A percentile compares a stretch with the other conserved stretches of the same genome.
phyloP scores from a whole-genome alignment of 768 basidiomycete genomes.

The Heimioporus sp. region DNA sequence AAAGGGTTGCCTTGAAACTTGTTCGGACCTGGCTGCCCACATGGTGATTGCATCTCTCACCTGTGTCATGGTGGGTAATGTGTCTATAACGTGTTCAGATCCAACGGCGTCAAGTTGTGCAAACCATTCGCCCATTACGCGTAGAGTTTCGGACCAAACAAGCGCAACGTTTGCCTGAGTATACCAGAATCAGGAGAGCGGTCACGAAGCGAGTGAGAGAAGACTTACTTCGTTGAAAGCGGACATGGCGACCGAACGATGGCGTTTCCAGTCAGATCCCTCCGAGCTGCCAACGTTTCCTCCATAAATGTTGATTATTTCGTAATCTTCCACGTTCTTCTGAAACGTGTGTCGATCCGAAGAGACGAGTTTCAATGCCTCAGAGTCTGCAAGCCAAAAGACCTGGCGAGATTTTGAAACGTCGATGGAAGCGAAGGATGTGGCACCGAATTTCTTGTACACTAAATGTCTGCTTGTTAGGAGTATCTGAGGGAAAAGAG shows the following conservation, averaged over 20 bases:
- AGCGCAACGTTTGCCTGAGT: conserved; percentile 43
- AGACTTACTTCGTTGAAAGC: conserved; percentile 47
- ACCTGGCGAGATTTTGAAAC: conserved; percentile 30
- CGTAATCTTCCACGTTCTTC: conserved; percentile 42
- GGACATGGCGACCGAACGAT: conserved; percentile 42
- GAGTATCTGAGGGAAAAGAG: background rate
- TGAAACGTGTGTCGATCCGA: conserved; percentile 35
- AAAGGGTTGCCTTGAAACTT: conserved; percentile 31
- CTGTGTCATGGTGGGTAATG: conserved; percentile 9
- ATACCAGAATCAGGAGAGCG: background rate
- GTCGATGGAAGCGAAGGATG: conserved; percentile 35
- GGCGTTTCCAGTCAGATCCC: conserved; percentile 47
- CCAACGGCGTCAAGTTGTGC: conserved; percentile 30
- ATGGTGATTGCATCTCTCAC: conserved; percentile 5
- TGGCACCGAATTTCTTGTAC: conserved; percentile 35
- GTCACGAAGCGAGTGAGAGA: background rate
- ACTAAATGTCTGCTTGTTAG: background rate
- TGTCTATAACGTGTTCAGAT: conserved; percentile 20
- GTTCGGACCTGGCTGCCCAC: background rate
- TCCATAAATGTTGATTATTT: conserved; percentile 46
- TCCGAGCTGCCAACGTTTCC: conserved; percentile 42
- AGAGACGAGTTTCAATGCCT: conserved; percentile 38
- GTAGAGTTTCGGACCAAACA: conserved; percentile 47
- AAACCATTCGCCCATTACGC: conserved; percentile 43
- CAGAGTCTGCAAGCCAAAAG: conserved; percentile 45